Evolutionary conservation across 140 eudicot genomes (phyloP).

Genomic region (Oenanthe javanica): DNA sequence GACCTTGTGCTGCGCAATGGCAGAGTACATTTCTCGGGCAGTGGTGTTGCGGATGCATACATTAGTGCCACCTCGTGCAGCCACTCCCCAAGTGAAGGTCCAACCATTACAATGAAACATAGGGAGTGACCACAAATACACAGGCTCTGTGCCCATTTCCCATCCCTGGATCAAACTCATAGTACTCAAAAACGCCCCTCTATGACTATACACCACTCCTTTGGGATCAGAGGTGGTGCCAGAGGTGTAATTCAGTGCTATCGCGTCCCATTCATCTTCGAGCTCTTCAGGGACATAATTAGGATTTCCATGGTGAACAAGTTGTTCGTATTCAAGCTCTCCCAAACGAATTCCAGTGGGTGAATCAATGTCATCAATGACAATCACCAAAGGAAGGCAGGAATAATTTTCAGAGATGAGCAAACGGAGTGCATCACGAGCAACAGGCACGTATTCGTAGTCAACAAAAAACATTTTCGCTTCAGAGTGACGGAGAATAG

Average conservation of each 20-base stretch:
- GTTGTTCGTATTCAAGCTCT: constrained; percentile 56
- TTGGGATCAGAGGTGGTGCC: constrained; percentile 88
- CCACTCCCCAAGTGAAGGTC: constrained; percentile 93
- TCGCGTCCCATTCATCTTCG: constrained; percentile 72
- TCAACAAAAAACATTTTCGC: constrained; percentile 68
- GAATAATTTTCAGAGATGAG: constrained; percentile 14
- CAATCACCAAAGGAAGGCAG: constrained; percentile 41
- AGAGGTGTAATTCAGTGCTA: constrained; percentile 67
- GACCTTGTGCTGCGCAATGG: constrained; percentile 45
- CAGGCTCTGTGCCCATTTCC: constrained; percentile 79
- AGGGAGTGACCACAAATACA: constrained; percentile 79
- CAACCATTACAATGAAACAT: constrained; percentile 95
- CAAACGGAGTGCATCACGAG: constrained; percentile 35
- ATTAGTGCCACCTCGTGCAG: constrained; percentile 85
- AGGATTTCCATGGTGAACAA: constrained; percentile 39
- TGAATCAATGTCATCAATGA: constrained; percentile 51
- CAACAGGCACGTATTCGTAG: constrained; percentile 38
- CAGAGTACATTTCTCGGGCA: constrained; percentile 46
- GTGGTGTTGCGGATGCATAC: constrained; percentile 74
- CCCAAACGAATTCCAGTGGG: constrained; percentile 61
- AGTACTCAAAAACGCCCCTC: constrained; percentile 84
- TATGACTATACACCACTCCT: constrained; percentile 80
- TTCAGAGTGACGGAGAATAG: constrained; percentile 57
- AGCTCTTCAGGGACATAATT: constrained; percentile 32
- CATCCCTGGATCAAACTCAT: constrained; percentile 72